A percentile compares a stretch with the other conserved stretches of the same genome.
phyloP scores from a whole-genome alignment of 768 basidiomycete genomes.

The Xerocomellus chrysenteron region DNA sequence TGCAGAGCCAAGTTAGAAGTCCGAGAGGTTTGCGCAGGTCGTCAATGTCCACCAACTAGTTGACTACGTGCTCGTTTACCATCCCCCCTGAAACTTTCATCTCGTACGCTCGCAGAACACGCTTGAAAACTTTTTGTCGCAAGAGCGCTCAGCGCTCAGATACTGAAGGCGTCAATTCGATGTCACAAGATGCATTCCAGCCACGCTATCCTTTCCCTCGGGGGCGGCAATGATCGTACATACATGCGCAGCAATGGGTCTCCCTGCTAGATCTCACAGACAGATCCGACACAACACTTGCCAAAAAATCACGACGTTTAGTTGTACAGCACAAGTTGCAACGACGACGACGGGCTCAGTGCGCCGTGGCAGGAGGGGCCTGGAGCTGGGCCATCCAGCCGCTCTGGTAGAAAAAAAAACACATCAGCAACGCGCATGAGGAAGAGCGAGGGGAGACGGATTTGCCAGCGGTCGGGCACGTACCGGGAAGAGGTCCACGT shows the following conservation, averaged over 20 bases:
- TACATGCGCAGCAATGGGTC: not conserved
- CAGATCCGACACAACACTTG: not conserved
- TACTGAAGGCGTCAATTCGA: not conserved
- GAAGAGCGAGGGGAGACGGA: not conserved
- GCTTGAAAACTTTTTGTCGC: no score
- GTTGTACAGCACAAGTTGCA: not conserved
- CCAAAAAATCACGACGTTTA: no score
- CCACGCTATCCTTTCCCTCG: not conserved
- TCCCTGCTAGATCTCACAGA: not conserved
- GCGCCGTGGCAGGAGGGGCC: not conserved
- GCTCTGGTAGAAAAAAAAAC: not conserved
- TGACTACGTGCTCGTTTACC: no score
- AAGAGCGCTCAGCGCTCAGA: no score
- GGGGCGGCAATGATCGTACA: not conserved
- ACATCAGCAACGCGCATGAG: not conserved
- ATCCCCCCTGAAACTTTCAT: no score
- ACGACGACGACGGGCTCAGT: not conserved
- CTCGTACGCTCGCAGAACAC: no score
- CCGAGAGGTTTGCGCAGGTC: no score
- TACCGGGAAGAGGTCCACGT: slow-evolving; percentile 22
- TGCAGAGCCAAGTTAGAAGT: no score
- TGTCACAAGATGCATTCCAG: not conserved
- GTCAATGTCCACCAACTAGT: no score
- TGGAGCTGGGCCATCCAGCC: slow-evolving; percentile 2
- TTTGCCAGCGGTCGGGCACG: not conserved